Base-by-base conservation (phyloP, 176 grass and related monocot species). In the Tillandsia fasciculata region DNA sequence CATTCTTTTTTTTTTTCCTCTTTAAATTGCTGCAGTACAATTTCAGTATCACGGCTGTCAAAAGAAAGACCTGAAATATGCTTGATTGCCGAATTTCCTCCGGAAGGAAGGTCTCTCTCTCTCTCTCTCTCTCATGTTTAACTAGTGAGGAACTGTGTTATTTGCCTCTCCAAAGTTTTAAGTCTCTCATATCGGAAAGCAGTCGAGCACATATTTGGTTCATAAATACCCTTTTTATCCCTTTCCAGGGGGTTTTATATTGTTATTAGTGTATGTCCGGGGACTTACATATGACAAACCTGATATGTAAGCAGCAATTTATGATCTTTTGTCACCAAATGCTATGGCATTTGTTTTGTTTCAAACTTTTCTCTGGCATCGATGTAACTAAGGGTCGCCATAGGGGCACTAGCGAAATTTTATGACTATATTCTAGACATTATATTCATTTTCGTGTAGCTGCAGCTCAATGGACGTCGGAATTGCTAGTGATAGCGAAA, bases 51-150 rank as follows among this genome's bases (percentile, higher is more conserved):
- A 42, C 63, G 15, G 29, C 49, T 75, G 27, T 22, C 42, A 28
- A 66, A 65, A 54, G 61, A 66, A 33, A 66, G 64, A 66, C 73
- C 73, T 48, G 73, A 75, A 33, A 42, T 75, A 53, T 67, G 14
- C 54, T 52, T 75, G 6, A 33, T 75, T 22, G 73, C 64, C 9
- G 54, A 75, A 14, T 75, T 75, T 66, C 73, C 73, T 50, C 50
- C 24, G 12, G 73, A 75, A 67, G 73, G 73, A 15, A 75, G 73
- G 73, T 75, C 50, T 75, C 33, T 75, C 73, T 75, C 20, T 75
- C 22, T 74, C 18, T 26, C 72, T 28, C 17, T 75, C n/a, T 61
- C 12, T 53, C 14, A 26, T 22, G 33, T 42, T 42, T 42, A 42
- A 42, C 33, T 42, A 42, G 33, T 42, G 33, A 42, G 33, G 33